A percentile compares a stretch with the other conserved stretches of the same genome.
These are phyloP conservation scores for Didymella keratinophila DNA, from an alignment of 2,329 filamentous ascomycete species.

Conservation along the genomic window DNA sequence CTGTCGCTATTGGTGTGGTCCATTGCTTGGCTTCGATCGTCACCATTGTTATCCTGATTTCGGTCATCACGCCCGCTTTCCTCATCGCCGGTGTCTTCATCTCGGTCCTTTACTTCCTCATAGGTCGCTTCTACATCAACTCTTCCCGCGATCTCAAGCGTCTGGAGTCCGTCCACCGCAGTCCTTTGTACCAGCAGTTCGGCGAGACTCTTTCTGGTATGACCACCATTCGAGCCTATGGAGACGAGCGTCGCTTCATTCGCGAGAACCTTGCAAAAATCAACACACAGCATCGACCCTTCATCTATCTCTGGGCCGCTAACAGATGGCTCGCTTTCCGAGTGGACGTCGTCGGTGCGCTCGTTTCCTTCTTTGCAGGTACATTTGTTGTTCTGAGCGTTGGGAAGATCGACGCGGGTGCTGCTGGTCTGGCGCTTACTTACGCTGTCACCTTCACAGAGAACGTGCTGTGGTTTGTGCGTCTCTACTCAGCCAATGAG, in stretches of 20 bases:
- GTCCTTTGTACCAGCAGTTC: slow-evolving; percentile 96
- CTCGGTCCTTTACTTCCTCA: slow-evolving; percentile 78
- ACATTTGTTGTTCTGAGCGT: slow-evolving; percentile 87
- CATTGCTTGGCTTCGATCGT: slow-evolving; percentile 74
- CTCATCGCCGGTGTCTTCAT: slow-evolving; percentile 88
- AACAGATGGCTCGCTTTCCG: slow-evolving; percentile 97
- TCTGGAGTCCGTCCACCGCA: slow-evolving; percentile 91
- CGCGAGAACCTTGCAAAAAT: slow-evolving; percentile 87
- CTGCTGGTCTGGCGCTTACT: slow-evolving; percentile 90
- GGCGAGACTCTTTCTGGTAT: slow-evolving; percentile 94
- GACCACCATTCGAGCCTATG: slow-evolving; percentile 95
- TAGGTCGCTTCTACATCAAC: slow-evolving; percentile 87
- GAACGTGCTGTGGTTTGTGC: slow-evolving; percentile 94
- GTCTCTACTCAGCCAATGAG: slow-evolving; percentile 92
- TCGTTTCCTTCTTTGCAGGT: slow-evolving; percentile 93
- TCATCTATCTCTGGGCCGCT: slow-evolving; percentile 94
- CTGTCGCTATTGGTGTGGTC: slow-evolving; percentile 80
- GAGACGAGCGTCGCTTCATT: slow-evolving; percentile 91
- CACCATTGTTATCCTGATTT: slow-evolving; percentile 88
- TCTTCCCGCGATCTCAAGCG: slow-evolving; percentile 96
- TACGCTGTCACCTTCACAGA: slow-evolving; percentile 98
- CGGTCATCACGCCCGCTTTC: slow-evolving; percentile 88
- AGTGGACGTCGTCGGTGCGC: slow-evolving; percentile 86
- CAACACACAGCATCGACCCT: slow-evolving; percentile 90
- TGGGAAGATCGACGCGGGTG: slow-evolving; percentile 84